Conservation (phyloP, 257 asterid genomes). For the Forsythia suspensa region DNA sequence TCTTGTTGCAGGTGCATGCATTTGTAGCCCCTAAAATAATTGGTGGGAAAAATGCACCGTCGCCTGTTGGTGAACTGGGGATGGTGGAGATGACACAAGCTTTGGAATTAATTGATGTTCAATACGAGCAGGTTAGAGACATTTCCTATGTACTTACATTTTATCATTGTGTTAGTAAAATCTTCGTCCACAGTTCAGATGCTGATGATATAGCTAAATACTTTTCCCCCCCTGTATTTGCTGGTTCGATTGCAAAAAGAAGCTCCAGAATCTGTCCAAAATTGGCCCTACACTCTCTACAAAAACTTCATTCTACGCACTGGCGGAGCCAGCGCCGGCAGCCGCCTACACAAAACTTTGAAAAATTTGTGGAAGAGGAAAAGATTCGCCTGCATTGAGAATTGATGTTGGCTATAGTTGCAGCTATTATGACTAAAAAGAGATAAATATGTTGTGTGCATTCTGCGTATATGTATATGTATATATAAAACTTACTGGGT, state of each 20-base stretch:
- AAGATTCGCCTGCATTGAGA: no score
- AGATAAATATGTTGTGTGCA: no score
- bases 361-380: no score
- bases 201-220: neutral
- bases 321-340: no score
- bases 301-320: neutral
- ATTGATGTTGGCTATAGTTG: no score
- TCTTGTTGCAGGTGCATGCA: conserved; percentile 73
- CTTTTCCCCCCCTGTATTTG: neutral
- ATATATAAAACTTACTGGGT: no score
- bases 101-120: conserved; percentile 72
- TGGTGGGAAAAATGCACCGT: conserved; percentile 91
- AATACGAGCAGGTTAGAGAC: conserved; percentile 71
- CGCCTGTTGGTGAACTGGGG: conserved; percentile 97
- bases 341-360: no score
- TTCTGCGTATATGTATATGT: no score
- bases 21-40: conserved; percentile 95
- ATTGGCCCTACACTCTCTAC: neutral
- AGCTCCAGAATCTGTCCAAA: neutral
- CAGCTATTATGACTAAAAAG: no score
- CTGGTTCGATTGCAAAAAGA: neutral
- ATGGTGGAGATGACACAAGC: conserved; percentile 99
- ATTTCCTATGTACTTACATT: conserved; percentile 8
- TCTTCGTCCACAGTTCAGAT: neutral
- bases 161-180: neutral